Conservation (phyloP, 305 asterid genomes). For the Rubia peregrina region DNA sequence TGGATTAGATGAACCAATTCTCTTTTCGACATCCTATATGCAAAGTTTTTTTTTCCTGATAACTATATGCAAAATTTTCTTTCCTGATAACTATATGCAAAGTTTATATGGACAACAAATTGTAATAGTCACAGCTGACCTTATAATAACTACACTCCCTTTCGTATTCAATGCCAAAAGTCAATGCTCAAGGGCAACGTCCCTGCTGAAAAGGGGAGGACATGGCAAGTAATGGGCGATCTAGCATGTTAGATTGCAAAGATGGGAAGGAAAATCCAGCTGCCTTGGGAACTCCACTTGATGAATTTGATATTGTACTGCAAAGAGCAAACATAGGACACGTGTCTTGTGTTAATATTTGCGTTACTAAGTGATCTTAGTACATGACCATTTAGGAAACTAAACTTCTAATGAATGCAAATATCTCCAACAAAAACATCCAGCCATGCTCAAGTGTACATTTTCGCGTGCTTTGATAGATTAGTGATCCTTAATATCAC, state of each 20-base stretch:
- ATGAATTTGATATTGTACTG: constrained; percentile 54
- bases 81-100: constrained; percentile 22
- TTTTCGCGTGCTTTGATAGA: background rate
- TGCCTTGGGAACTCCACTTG: constrained; percentile 56
- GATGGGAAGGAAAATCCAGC: constrained; percentile 59
- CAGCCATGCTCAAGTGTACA: background rate
- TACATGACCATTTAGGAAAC: too few species aligned
- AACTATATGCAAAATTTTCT: too few species aligned
- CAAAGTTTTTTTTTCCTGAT: too few species aligned
- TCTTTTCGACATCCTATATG: background rate
- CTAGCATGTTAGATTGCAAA: constrained; percentile 53
- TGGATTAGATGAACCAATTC: constrained; percentile 4
- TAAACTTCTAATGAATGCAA: too few species aligned
- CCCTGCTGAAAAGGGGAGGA: constrained; percentile 55
- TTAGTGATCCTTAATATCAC: background rate
- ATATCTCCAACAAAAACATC: background rate
- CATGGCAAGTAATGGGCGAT: constrained; percentile 50
- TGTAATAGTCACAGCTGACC: constrained; percentile 15
- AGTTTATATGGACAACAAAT: constrained; percentile 14
- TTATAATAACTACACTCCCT: background rate
- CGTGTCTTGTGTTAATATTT: background rate
- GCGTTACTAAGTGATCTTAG: too few species aligned
- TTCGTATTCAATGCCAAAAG: constrained; percentile 9
- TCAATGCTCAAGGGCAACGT: constrained; percentile 45
- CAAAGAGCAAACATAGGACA: constrained; percentile 10